These are phyloP conservation scores for Hypoxylon sp. DNA, from an alignment of 2,329 filamentous ascomycete genomes.

Conservation along the genomic window DNA sequence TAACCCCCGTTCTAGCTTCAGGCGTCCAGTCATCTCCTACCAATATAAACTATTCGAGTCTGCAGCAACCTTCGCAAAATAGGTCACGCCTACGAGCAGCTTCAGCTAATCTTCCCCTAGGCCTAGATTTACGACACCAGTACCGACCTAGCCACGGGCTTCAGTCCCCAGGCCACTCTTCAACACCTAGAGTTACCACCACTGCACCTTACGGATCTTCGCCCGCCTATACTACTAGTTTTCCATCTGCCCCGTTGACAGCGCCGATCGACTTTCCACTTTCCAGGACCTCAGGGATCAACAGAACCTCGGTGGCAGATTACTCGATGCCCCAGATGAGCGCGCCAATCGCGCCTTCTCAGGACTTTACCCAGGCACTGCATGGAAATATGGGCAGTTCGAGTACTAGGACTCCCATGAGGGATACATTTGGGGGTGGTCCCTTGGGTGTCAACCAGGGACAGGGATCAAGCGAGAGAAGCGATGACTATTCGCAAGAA, in stretches of 20 bases:
- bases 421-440: constrained; percentile 54
- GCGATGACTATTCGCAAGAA: constrained; percentile 44
- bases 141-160: constrained; percentile 44
- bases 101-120: constrained; percentile 46
- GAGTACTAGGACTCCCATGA: constrained; percentile 54
- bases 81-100: constrained; percentile 60
- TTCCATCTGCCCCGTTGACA: constrained; percentile 62
- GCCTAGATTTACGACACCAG: constrained; percentile 46
- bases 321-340: constrained; percentile 64
- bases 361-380: constrained; percentile 61
- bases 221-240: constrained; percentile 58
- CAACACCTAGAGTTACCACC: constrained; percentile 49
- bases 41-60: constrained; percentile 59
- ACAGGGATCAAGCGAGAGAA: constrained; percentile 42
- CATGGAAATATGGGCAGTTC: constrained; percentile 53
- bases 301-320: constrained; percentile 50
- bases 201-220: constrained; percentile 54
- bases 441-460: constrained; percentile 39
- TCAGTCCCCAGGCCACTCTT: constrained; percentile 44
- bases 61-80: constrained; percentile 55
- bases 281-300: constrained; percentile 53
- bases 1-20: constrained; percentile 49
- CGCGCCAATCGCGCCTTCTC: constrained; percentile 61
- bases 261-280: constrained; percentile 63
- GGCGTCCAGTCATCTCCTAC: constrained; percentile 58